These are phyloP conservation scores for Tinospora cordifolia DNA, from an alignment of 164 flowering plant species.

Conservation along the genomic window DNA sequence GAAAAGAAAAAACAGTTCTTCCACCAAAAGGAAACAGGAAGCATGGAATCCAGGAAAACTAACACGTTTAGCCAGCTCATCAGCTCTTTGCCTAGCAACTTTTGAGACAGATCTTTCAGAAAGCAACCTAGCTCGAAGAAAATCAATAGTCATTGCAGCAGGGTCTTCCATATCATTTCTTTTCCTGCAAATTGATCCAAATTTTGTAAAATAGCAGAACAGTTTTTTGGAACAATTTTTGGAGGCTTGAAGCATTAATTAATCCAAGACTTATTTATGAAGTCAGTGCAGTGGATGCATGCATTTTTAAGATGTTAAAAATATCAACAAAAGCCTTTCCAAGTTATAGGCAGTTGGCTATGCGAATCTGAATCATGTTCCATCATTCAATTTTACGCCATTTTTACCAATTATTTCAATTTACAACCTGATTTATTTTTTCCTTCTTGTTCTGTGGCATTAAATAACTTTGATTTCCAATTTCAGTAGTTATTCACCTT, in stretches of 20 bases:
- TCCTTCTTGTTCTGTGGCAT: no score
- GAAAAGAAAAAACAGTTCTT: not conserved
- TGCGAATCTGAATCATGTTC: not conserved
- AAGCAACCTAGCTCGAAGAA: slow-evolving; percentile 72
- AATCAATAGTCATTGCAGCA: slow-evolving; percentile 64
- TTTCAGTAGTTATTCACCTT: not conserved
- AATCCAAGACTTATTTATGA: not conserved
- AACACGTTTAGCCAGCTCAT: slow-evolving; percentile 71
- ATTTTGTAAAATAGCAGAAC: not conserved
- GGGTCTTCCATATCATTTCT: slow-evolving; percentile 47
- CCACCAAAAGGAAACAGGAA: not conserved
- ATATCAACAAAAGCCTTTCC: not conserved
- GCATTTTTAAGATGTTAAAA: not conserved
- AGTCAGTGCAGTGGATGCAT: not conserved
- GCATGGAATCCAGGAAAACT: slow-evolving; percentile 16
- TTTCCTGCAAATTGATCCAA: slow-evolving; percentile 20
- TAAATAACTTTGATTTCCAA: no score
- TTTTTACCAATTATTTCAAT: not conserved
- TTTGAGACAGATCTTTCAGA: slow-evolving; percentile 82
- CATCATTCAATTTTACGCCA: not conserved
- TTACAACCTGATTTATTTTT: not conserved
- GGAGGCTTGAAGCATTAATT: not conserved
- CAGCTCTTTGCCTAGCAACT: slow-evolving; percentile 73
- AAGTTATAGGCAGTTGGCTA: not conserved
- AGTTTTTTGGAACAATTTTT: not conserved